These are phyloP conservation scores for Hericium erinaceus DNA, from an alignment of 768 basidiomycete genomes.

Conservation along the genomic window DNA sequence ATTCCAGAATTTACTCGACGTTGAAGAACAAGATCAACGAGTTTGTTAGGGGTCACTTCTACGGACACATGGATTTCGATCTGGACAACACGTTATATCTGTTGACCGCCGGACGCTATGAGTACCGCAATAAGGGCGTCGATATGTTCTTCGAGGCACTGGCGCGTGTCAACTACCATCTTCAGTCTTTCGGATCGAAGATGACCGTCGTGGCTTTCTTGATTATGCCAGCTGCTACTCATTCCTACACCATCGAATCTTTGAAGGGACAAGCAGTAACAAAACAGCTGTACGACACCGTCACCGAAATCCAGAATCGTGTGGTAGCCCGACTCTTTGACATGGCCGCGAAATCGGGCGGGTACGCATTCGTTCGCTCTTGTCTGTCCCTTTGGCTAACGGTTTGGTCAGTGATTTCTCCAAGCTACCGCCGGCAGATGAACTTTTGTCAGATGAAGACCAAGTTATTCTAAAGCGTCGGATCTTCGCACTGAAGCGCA, in stretches of 20 bases:
- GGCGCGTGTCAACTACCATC: slow-evolving; percentile 68
- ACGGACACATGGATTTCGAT: slow-evolving; percentile 95
- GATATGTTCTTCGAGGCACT: slow-evolving; percentile 99
- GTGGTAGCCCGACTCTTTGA: slow-evolving; percentile 91
- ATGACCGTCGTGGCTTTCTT: slow-evolving; percentile 95
- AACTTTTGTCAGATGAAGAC: slow-evolving; percentile 84
- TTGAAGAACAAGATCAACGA: slow-evolving; percentile 98
- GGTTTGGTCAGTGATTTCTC: slow-evolving; percentile 50
- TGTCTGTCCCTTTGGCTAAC: not conserved
- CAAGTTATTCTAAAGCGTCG: slow-evolving; percentile 91
- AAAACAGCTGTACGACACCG: slow-evolving; percentile 92
- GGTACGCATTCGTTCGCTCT: slow-evolving; percentile 37
- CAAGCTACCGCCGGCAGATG: slow-evolving; percentile 60
- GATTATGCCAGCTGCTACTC: slow-evolving; percentile 95
- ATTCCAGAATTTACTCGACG: slow-evolving; percentile 92
- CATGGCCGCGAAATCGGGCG: slow-evolving; percentile 86
- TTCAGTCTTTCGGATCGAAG: slow-evolving; percentile 54
- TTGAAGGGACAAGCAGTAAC: slow-evolving; percentile 97
- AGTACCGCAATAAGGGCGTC: slow-evolving; percentile 98
- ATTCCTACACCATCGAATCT: slow-evolving; percentile 96
- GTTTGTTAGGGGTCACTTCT: slow-evolving; percentile 96
- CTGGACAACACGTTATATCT: slow-evolving; percentile 88
- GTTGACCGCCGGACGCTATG: slow-evolving; percentile 99
- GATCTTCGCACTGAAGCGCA: slow-evolving; percentile 92
- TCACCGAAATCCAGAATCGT: slow-evolving; percentile 89